phyloP scores from a whole-genome alignment of 2,329 filamentous ascomycete species.

The Ophiostoma ulmi region DNA sequence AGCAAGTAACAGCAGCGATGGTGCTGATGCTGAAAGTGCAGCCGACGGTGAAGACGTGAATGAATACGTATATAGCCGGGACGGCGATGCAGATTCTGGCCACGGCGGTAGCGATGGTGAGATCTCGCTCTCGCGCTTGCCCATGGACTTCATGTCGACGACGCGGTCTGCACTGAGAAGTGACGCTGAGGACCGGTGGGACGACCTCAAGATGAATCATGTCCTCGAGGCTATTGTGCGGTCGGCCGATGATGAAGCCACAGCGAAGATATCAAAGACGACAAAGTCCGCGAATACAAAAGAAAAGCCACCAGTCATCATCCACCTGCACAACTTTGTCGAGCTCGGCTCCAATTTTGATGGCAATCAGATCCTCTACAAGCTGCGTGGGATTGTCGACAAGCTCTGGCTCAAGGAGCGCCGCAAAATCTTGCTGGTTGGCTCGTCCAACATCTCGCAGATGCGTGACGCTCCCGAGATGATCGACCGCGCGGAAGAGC shows the following conservation, averaged over 20 bases:
- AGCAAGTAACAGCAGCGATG: neutral
- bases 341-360: slow-evolving; percentile 67
- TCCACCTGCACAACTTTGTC: slow-evolving; percentile 76
- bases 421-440: slow-evolving; percentile 68
- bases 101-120: slow-evolving; percentile 34
- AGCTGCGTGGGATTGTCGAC: slow-evolving; percentile 67
- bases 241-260: slow-evolving; percentile 37
- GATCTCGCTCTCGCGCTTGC: slow-evolving; percentile 29
- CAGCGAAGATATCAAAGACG: neutral
- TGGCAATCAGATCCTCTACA: slow-evolving; percentile 63
- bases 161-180: slow-evolving; percentile 27
- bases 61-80: neutral
- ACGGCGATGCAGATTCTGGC: slow-evolving; percentile 8
- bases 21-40: neutral
- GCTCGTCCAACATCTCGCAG: slow-evolving; percentile 57
- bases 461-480: slow-evolving; percentile 40
- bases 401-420: slow-evolving; percentile 63
- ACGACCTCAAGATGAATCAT: slow-evolving; percentile 56
- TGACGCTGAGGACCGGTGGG: slow-evolving; percentile 49
- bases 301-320: slow-evolving; percentile 48
- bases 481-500: slow-evolving; percentile 32
- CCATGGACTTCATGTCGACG: slow-evolving; percentile 19
- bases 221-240: slow-evolving; percentile 54
- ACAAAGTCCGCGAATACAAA: neutral
- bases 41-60: neutral